Evolutionary conservation across 2,329 filamentous ascomycete species (phyloP), one percentile per base, ranked within the genome.

Genomic region (Xylariaceae sp.): DNA sequence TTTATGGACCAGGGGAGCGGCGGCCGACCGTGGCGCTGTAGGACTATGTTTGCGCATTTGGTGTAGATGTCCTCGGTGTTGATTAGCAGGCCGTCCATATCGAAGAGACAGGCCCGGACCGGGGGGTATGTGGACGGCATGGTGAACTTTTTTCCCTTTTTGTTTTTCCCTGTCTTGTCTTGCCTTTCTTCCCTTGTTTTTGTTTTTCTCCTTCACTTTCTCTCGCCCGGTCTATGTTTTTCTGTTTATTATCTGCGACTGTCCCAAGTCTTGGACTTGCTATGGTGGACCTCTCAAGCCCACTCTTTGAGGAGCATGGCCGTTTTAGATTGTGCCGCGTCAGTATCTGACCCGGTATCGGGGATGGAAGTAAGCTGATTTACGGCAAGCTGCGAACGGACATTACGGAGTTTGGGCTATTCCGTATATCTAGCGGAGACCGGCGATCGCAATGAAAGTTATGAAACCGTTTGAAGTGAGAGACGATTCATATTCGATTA

Each of bases 51-150:
- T 15, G 85, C 86, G 65, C 83, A 80, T 30, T 77, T 68, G 3
- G 84, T 87, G 72, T 90, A 90, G 19, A 71, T 76, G 67, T 90
- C 87, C 72, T 90, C 87, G 30, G 83, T 84, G 71, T 90, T 81
- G 67, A 90, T 84, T 29, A 90, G 76, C 22, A 90, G 80, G 48
- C 87, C 87, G 67, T 91, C 87, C 86, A 89, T 89, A 73, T 91
- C 87, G 70, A 91, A 90, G 55, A 91, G 80, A 69, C 85, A 88
- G 55, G 86, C 87, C 55, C 85, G 78, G 55, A 89, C 77, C 43
- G 79, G 77, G 53, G 82, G 79, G 61, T 54, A 53, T 9, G 41
- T 19, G 19, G 49, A 13, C 3, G 21, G 34, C 34, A 43, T 48
- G 22, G 12, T 16, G 12, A 22, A 4, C 1, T 49, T 34, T 10